These are phyloP conservation scores for Candida loeiensis DNA, from an alignment of 805 yeast genomes.

Conservation along the genomic window DNA sequence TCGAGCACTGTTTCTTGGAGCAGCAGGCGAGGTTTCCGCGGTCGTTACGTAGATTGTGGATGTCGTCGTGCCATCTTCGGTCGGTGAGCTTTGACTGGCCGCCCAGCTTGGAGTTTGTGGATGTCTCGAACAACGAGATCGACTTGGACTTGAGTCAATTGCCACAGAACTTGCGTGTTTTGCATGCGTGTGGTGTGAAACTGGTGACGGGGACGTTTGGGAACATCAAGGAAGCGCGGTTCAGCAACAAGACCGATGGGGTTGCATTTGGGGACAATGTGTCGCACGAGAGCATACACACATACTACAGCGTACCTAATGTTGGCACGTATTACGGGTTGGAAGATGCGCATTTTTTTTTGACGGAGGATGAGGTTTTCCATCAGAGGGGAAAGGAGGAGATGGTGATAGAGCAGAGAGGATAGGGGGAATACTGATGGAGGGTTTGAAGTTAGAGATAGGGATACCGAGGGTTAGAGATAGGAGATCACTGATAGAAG, in stretches of 20 bases:
- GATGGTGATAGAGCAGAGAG: too few species aligned
- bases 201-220: slow-evolving; percentile 2
- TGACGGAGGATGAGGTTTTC: not conserved
- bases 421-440: too few species aligned
- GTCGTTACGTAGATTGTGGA: not conserved
- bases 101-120: not conserved
- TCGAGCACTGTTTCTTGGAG: slow-evolving; percentile 2
- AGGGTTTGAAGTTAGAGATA: too few species aligned
- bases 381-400: not conserved
- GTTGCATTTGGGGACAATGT: not conserved
- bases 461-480: too few species aligned
- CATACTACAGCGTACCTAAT: not conserved
- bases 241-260: not conserved
- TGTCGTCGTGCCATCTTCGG: not conserved
- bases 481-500: too few species aligned
- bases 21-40: not conserved
- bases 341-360: not conserved
- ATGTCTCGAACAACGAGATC: slow-evolving; percentile 1
- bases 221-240: not conserved
- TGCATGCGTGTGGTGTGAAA: slow-evolving; percentile 4
- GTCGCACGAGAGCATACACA: not conserved
- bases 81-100: slow-evolving; percentile 1
- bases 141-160: not conserved
- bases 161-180: slow-evolving; percentile 1
- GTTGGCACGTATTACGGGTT: slow-evolving; percentile 1